phyloP scores from a whole-genome alignment of 345 rosid species.

The Syzygium oleosum region DNA sequence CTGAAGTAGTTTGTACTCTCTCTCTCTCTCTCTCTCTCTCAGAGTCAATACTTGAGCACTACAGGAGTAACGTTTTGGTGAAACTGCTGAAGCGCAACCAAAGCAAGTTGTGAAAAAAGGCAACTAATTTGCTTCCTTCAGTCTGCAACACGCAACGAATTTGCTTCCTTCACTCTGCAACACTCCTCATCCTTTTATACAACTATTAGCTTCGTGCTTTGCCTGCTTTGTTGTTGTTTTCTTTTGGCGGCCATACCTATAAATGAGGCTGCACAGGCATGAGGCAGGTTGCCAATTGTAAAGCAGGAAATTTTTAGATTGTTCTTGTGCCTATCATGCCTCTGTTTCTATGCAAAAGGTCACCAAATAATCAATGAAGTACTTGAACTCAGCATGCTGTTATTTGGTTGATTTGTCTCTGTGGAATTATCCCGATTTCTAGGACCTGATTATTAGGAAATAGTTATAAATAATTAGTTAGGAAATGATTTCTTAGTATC shows the following conservation, averaged over 20 bases:
- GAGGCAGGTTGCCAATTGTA: background rate
- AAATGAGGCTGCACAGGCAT: background rate
- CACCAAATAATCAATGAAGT: background rate
- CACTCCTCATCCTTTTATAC: background rate
- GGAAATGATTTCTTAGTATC: background rate
- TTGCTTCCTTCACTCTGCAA: background rate
- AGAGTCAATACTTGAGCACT: background rate
- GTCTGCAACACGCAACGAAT: background rate
- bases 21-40: background rate
- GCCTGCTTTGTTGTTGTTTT: background rate
- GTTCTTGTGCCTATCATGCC: background rate
- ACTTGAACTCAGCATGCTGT: background rate
- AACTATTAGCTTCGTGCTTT: background rate
- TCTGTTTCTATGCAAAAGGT: background rate
- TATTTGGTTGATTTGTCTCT: background rate
- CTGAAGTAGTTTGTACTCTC: background rate
- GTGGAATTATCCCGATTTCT: too few species aligned
- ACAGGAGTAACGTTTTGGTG: background rate
- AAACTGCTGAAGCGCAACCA: background rate
- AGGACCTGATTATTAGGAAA: too few species aligned
- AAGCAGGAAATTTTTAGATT: background rate
- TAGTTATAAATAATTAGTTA: background rate
- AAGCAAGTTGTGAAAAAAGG: background rate
- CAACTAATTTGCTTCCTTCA: background rate
- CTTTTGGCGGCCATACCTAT: background rate